A percentile compares a stretch with the other conserved stretches of the same genome.
Evolutionary conservation across 2,329 filamentous ascomycete species (phyloP).

Genomic region (Claviceps purpurea): DNA sequence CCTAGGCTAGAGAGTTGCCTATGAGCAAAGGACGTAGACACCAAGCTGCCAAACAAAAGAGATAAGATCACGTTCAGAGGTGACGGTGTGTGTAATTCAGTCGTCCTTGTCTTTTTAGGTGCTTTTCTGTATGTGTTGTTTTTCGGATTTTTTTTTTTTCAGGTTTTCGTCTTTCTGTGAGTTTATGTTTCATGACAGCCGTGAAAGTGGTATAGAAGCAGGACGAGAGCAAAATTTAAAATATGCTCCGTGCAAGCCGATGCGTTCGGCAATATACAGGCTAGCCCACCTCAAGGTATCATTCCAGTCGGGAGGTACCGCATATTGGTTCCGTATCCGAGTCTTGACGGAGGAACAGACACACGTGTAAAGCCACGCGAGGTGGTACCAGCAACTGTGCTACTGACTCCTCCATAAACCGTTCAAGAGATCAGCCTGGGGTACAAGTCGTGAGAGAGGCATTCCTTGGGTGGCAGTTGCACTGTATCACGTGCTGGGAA

Average conservation of each 20-base stretch:
- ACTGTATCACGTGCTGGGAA: slow-evolving; percentile 33
- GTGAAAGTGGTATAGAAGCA: neutral
- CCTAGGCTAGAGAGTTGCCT: neutral
- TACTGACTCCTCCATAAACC: neutral
- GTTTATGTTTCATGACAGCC: slow-evolving; percentile 2
- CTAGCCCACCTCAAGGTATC: neutral
- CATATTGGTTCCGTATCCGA: neutral
- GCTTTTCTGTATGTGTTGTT: too few relatives aligned
- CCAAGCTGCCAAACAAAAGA: neutral
- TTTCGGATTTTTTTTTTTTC: too few relatives aligned
- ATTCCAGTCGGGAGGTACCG: neutral
- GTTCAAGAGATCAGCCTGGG: neutral
- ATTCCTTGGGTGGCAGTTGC: neutral
- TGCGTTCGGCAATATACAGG: neutral
- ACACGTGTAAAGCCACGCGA: neutral
- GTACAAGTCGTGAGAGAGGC: neutral
- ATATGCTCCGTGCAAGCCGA: neutral
- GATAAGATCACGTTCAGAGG: neutral
- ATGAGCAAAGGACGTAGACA: neutral
- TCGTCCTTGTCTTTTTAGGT: too few relatives aligned
- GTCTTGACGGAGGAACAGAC: neutral
- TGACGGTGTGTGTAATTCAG: neutral
- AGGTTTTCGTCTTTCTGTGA: too few relatives aligned
- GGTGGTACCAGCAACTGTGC: neutral
- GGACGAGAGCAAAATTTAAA: neutral